Base-by-base conservation (phyloP, 805 yeast genomes). In the Zygosaccharomyces pseudorouxii region DNA sequence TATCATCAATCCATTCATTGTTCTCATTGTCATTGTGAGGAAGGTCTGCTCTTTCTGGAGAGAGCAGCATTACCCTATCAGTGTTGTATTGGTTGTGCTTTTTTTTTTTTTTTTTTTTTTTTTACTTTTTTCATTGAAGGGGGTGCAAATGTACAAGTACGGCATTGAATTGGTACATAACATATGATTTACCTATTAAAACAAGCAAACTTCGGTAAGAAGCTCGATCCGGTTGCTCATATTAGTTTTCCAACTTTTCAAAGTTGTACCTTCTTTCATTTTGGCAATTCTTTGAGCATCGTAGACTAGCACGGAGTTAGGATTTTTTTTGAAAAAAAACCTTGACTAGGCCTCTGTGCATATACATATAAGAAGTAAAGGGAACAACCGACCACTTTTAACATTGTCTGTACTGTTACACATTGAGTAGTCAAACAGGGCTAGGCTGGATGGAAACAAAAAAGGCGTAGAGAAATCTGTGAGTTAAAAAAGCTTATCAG, bases 401-500 rank as follows among this genome's bases (percentile, higher is more conserved):
- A 22, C 3, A 22, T 4, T 22, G 23, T 22, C 23, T 22, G 23
- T 22, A 22, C 23, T 4, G 23, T 22, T 22, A 22, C 23, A 22
- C 6, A 22, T 22, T 22, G 23, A 22, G 23, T 25, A 25, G 28
- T 25, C 28, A 25, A 25, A 25, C 11, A 25, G 28, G 28, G 4
- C 28, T 9, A 25, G 28, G 11, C 28, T 25, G 28, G 28, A 25
- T 25, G 28, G 52, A 45, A 16, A 54, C 48, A 14, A 2, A 19
- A 28, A 23, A 42, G 30, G 22, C 40, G 11, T 29, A 46, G 25
- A 14, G 5, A 23, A 23, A 27, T 10, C 20, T 16, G 19, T 27
- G 28, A 25, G 28, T 25, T 25, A 25, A 8, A 25, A 25, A 25
- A 8, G 28, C 11, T 14, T 33, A 14, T 14, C 19, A n/a, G 20